Evolutionary conservation across 225 moss, liverwort and hornwort genomes (phyloP).

Genomic region (Physcomitrellopsis africana): DNA sequence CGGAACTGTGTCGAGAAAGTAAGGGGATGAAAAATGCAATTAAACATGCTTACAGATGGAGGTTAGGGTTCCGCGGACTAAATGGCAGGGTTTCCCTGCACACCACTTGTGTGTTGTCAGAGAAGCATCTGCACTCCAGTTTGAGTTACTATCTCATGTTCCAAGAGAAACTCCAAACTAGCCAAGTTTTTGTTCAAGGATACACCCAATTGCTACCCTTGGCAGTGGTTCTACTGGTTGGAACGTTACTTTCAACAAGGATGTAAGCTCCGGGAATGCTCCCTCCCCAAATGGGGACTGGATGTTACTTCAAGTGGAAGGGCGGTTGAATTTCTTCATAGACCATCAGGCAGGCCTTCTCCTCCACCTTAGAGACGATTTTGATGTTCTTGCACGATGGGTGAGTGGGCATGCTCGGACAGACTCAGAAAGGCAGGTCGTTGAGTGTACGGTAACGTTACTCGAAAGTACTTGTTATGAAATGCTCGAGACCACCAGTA

Average conservation of each 20-base stretch:
- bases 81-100: constrained; percentile 73
- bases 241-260: constrained; percentile 63
- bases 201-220: constrained; percentile 75
- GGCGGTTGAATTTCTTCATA: constrained; percentile 75
- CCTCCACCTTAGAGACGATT: constrained; percentile 70
- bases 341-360: constrained; percentile 70
- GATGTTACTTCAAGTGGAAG: constrained; percentile 79
- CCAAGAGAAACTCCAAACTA: constrained; percentile 79
- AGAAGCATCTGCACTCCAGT: constrained; percentile 66
- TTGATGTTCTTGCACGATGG: constrained; percentile 74
- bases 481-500: constrained; percentile 46
- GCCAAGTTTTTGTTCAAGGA: constrained; percentile 76
- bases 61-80: constrained; percentile 66
- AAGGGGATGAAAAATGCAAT: constrained; percentile 80
- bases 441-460: constrained; percentile 63
- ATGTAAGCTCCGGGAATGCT: constrained; percentile 24
- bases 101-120: constrained; percentile 75
- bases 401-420: constrained; percentile 61
- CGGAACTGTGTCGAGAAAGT: constrained; percentile 68
- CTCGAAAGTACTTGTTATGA: constrained; percentile 70
- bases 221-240: constrained; percentile 74
- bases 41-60: constrained; percentile 80
- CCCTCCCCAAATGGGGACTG: constrained; percentile 62
- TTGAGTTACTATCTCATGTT: constrained; percentile 67
- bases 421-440: constrained; percentile 67